Evolutionary conservation across 495 filamentous ascomycete species (phyloP), one percentile per base, ranked within the genome.

Genomic region (Patellaria atrata): DNA sequence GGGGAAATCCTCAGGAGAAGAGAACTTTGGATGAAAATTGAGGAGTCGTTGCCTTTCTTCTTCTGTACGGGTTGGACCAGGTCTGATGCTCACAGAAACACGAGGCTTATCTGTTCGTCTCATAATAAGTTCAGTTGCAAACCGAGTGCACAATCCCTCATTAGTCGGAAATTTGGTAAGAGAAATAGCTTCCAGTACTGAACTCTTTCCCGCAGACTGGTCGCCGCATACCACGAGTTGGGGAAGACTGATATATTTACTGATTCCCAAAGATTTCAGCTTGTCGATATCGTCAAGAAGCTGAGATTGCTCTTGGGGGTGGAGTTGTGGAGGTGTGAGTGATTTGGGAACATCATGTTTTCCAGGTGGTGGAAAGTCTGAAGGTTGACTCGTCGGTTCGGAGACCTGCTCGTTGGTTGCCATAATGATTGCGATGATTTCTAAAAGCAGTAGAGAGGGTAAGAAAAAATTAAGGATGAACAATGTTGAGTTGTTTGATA

Each of bases 221-320:
- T 43, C 44, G 13, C 44, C 39, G 38, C 43, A 45, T 14, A 47
- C 43, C 12, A 47, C 38, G 5, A 45, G 19, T 12, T 37, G 43
- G 2, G 43, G 43, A 22, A 47, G 38, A 2, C 36, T 28, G 4
- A 44, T 22, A 6, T 38, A 18, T 28, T 18, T 26, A 11, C 41
- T 35, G 30, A 44, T 35, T n/a, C 35, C 35, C 29, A 38, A 35
- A 30, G 34, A 44, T 16, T 35, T 10, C 15, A 44, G 41, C 21
- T 38, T 28, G 16, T 44, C 41, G 18, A 38, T 44, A 3, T 23
- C 22, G 26, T 43, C 27, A 18, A 43, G 33, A n/a, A 43, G 18
- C 12, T 22, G 8, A 6, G 22, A 25, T 17, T 43, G 25, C 11
- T 37, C 33, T 3, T 32, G 26, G 8, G 40, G 32, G 9, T 36